A percentile compares a stretch with the other conserved stretches of the same genome.
phyloP scores from a whole-genome alignment of 306 rosid species.

The Begonia loranthoides region DNA sequence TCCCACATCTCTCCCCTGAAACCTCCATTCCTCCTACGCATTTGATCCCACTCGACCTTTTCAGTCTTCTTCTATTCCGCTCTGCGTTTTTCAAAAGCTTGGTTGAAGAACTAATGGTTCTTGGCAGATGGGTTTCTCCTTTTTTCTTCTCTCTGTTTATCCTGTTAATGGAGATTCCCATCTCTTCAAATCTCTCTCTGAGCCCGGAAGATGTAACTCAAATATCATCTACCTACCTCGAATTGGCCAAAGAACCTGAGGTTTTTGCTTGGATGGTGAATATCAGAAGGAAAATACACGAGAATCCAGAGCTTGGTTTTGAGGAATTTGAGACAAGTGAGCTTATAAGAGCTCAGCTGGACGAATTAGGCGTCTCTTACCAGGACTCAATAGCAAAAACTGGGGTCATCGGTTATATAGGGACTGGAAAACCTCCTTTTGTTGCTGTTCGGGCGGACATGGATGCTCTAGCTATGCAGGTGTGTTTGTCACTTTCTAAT shows the following conservation, averaged over 20 bases:
- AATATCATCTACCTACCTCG: slow-evolving; percentile 25
- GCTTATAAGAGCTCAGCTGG: slow-evolving; percentile 53
- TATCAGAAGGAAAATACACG: slow-evolving; percentile 63
- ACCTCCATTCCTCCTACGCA: no score
- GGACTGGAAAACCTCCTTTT: slow-evolving; percentile 55
- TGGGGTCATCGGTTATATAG: slow-evolving; percentile 62
- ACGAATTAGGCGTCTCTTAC: slow-evolving; percentile 38
- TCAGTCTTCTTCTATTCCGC: no score
- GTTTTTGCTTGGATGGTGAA: slow-evolving; percentile 48
- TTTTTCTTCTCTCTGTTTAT: not conserved
- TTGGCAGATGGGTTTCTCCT: not conserved
- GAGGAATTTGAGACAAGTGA: slow-evolving; percentile 76
- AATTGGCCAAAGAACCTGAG: slow-evolving; percentile 28
- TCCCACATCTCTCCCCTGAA: no score
- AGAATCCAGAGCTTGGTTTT: slow-evolving; percentile 68
- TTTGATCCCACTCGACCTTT: no score
- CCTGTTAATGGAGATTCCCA: no score
- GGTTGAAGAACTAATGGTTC: not conserved
- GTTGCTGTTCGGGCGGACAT: slow-evolving; percentile 86
- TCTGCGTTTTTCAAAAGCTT: no score
- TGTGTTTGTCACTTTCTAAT: slow-evolving; percentile 3
- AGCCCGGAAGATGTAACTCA: not conserved
- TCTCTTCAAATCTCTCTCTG: not conserved
- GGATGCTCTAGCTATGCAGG: slow-evolving; percentile 87
- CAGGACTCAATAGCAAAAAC: slow-evolving; percentile 57